Evolutionary conservation across 1,284 basidiomycete species (phyloP).

Genomic region (Tetrapyrgos nigripes): DNA sequence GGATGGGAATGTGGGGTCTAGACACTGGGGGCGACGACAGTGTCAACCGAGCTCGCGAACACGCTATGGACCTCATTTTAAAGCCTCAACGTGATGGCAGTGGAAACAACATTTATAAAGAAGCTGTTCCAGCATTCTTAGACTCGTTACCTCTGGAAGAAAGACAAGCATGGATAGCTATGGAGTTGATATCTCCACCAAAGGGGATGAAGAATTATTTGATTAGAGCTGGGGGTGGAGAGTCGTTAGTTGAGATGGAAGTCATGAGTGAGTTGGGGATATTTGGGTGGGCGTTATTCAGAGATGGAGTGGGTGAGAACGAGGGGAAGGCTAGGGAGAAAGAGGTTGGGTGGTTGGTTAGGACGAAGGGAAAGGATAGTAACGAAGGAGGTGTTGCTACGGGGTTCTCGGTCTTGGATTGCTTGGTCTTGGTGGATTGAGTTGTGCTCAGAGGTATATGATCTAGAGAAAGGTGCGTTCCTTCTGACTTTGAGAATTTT

Average conservation of each 20-base stretch:
- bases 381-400: conserved; percentile 96
- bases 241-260: conserved; percentile 55
- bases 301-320: conserved; percentile 33
- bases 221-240: conserved; percentile 61
- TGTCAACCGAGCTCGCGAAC: conserved; percentile 57
- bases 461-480: no score
- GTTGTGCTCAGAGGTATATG: no score
- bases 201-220: conserved; percentile 72
- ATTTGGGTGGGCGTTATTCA: conserved; percentile 90
- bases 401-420: conserved; percentile 90
- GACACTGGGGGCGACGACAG: conserved; percentile 60
- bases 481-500: no score
- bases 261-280: conserved; percentile 93
- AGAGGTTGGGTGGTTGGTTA: conserved; percentile 84
- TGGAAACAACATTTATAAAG: conserved; percentile 95
- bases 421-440: conserved; percentile 70
- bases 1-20: conserved; percentile 85
- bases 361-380: conserved; percentile 93
- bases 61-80: conserved; percentile 74
- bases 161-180: conserved; percentile 89
- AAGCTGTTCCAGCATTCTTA: conserved; percentile 82
- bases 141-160: conserved; percentile 61
- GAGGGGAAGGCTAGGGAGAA: conserved; percentile 49
- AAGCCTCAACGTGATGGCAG: conserved; percentile 98
- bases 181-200: conserved; percentile 90